Base-by-base conservation (phyloP, 176 grass and related monocot species). In the Aegilops umbellulata region DNA sequence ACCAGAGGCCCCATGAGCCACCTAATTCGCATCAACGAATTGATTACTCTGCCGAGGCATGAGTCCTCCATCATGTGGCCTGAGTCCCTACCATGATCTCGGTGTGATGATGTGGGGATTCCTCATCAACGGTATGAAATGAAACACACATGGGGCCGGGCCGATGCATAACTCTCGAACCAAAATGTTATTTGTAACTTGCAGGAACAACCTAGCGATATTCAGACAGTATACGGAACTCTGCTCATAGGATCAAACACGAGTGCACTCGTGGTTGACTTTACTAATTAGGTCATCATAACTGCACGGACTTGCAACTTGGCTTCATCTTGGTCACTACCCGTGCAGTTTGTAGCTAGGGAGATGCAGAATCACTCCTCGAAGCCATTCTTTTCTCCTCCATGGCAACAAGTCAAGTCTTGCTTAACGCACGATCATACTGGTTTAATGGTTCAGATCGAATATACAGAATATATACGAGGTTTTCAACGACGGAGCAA, bases 41-140 rank as follows among this genome's bases (percentile, higher is more conserved):
- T 80, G 85, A 87, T 87, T 87, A 90, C 80, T 79, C 42, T 46
- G 78, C 74, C 36, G 44, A 68, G 46, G 5, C 32, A 30, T 34
- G 60, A 46, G 61, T 85, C 57, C n/a, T 69, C 60, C n/a, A 16
- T 83, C 89, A 90, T 86, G 80, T 83, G 75, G 44, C 41, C 3
- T 1, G 47, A 65, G 74, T 36, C 80, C 80, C 74, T 90, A 78
- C 84, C 79, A 86, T 83, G 42, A 86, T 86, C 38, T 15, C 25
- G 2, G 2, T 2, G 53, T 72, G 84, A 79, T 74, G 76, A 25
- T 62, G 58, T 11, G 35, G 58, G n/a, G 19, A 4, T 82, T 61
- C 86, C 26, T 2, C 20, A 68, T 78, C 72, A 65, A 7, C 39
- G 24, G 34, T 7, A 30, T 19, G 15, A 83, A 60, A 84, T 41